phyloP scores from a whole-genome alignment of 2,329 filamentous ascomycete species.

The Aureobasidium sp. region DNA sequence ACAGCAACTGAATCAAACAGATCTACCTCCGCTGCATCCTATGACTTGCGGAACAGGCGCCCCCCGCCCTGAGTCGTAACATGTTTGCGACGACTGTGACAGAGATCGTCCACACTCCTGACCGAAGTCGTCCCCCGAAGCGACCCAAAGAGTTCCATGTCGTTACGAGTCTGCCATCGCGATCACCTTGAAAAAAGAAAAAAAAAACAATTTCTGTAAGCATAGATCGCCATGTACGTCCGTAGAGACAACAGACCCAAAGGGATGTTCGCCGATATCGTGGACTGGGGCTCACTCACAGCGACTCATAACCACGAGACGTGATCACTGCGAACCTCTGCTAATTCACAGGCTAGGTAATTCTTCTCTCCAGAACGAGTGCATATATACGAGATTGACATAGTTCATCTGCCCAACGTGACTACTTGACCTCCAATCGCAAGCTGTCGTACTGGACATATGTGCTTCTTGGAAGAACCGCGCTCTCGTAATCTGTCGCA shows the following conservation, averaged over 20 bases:
- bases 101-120: not conserved
- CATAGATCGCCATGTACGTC: not conserved
- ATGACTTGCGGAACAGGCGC: not conserved
- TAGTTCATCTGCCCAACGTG: too few relatives aligned
- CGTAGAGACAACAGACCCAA: not conserved
- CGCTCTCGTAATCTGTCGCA: constrained; percentile 51
- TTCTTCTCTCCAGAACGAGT: not conserved
- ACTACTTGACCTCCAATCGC: constrained; percentile 43
- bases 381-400: not conserved
- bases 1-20: not conserved
- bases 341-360: not conserved
- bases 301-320: not conserved
- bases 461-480: constrained; percentile 45
- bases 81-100: not conserved
- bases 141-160: not conserved
- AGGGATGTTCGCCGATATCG: not conserved
- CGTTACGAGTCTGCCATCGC: not conserved
- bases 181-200: not conserved
- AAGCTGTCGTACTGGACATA: constrained; percentile 62
- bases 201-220: not conserved
- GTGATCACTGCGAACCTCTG: not conserved
- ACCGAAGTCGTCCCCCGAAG: not conserved
- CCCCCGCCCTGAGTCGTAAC: not conserved
- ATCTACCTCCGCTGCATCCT: not conserved
- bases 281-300: not conserved